Conservation (phyloP, 768 basidiomycete species). For the Galerina marginata region DNA sequence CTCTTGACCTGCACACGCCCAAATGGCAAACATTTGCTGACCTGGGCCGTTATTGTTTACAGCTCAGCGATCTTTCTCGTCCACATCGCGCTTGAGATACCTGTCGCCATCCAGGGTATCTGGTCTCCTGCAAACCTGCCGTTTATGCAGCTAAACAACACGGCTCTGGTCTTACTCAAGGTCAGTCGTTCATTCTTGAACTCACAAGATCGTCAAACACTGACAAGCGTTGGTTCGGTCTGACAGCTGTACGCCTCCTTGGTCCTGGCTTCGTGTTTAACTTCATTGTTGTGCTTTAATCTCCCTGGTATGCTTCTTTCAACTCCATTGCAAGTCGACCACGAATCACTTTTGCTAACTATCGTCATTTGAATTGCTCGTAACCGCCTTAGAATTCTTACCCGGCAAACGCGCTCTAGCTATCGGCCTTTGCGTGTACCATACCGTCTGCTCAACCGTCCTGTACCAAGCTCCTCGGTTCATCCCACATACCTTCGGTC, state of each 20-base stretch:
- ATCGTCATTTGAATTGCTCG: too few species aligned
- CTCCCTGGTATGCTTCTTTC: too few species aligned
- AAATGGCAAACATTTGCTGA: background rate
- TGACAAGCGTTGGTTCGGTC: background rate
- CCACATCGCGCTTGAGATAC: slow-evolving; percentile 80
- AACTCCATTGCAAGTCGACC: too few species aligned
- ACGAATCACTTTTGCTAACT: too few species aligned
- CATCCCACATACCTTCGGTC: slow-evolving; percentile 75
- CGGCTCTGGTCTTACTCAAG: slow-evolving; percentile 76
- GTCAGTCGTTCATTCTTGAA: slow-evolving; percentile 39
- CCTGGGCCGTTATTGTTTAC: background rate
- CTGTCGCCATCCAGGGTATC: slow-evolving; percentile 78
- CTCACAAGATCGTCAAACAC: background rate
- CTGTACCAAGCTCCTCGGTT: slow-evolving; percentile 80
- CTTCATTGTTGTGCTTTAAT: slow-evolving; percentile 64
- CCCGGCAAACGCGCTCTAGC: slow-evolving; percentile 87
- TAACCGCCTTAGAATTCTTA: slow-evolving; percentile 67
- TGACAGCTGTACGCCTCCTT: slow-evolving; percentile 72
- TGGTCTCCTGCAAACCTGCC: slow-evolving; percentile 67
- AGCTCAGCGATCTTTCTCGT: slow-evolving; percentile 70
- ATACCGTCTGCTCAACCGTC: slow-evolving; percentile 72
- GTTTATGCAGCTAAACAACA: slow-evolving; percentile 84
- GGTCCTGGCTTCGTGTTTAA: slow-evolving; percentile 62
- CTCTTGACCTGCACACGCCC: background rate
- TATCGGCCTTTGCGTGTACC: slow-evolving; percentile 77